These are phyloP conservation scores for Uncinocarpus reesii DNA, from an alignment of 2,329 filamentous ascomycete species.

Conservation along the genomic window DNA sequence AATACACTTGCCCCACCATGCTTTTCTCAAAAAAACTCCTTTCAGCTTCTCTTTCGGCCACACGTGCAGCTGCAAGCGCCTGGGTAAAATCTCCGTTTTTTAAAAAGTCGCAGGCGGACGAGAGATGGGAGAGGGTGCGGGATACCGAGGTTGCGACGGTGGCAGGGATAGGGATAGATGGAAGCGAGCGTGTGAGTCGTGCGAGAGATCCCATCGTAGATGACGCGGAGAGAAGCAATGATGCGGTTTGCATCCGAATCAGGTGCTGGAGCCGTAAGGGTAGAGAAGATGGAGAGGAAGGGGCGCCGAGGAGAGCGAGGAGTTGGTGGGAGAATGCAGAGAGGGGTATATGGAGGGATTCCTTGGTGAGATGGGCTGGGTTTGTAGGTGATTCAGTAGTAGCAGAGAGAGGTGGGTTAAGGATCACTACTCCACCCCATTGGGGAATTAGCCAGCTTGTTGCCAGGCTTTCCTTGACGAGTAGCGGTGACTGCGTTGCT, in stretches of 20 bases:
- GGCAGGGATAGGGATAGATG: conserved; percentile 81
- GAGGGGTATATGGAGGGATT: conserved; percentile 66
- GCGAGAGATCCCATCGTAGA: conserved; percentile 90
- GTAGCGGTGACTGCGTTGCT: conserved; percentile 50
- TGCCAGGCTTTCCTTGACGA: conserved; percentile 49
- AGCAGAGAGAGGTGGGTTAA: conserved; percentile 45
- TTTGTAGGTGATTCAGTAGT: conserved; percentile 22
- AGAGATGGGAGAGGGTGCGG: conserved; percentile 65
- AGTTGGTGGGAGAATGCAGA: conserved; percentile 86
- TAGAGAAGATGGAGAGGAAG: conserved; percentile 64
- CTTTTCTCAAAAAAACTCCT: conserved; percentile 96
- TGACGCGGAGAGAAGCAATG: conserved; percentile 76
- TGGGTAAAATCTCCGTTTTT: conserved; percentile 49
- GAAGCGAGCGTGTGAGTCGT: conserved; percentile 69
- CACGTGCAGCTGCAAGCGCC: conserved; percentile 68
- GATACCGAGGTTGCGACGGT: conserved; percentile 78
- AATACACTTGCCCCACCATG: conserved; percentile 98
- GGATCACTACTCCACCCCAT: conserved; percentile 71
- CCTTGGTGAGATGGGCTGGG: conserved; percentile 47
- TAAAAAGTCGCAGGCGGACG: conserved; percentile 63
- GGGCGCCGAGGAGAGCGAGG: conserved; percentile 74
- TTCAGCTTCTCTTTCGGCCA: conserved; percentile 82
- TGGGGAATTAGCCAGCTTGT: conserved; percentile 92
- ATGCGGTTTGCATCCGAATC: conserved; percentile 72
- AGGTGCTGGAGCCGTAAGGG: conserved; percentile 77